Percentiles rank a stretch among this genome's conserved stretches.
These are phyloP conservation scores for Solanum arcanum DNA, from an alignment of 257 asterid genomes.

Conservation along the genomic window DNA sequence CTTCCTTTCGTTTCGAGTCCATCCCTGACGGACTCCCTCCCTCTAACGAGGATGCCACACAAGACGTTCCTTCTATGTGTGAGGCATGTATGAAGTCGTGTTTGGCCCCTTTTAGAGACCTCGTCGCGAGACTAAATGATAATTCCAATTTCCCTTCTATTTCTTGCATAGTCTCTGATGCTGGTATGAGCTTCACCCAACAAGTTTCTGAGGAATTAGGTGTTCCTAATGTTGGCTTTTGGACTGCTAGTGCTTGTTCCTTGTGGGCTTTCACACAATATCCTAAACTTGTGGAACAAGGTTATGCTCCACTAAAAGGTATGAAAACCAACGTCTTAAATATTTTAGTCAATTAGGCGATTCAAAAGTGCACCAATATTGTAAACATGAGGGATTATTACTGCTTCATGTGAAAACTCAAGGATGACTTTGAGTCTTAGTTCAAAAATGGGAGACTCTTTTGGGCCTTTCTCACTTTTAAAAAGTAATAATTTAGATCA, in stretches of 20 bases:
- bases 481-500: too few relatives aligned
- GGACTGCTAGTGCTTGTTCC: constrained; percentile 14
- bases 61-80: constrained; percentile 2
- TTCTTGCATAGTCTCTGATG: constrained; percentile 13
- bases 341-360: not conserved
- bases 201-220: constrained; percentile 3
- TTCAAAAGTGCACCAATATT: too few relatives aligned
- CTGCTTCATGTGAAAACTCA: too few relatives aligned
- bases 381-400: too few relatives aligned
- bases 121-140: not conserved
- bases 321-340: not conserved
- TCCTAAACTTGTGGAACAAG: constrained; percentile 6
- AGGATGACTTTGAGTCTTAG: too few relatives aligned
- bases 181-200: constrained; percentile 6
- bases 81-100: constrained; percentile 5
- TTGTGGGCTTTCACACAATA: constrained; percentile 1
- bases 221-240: constrained; percentile 6
- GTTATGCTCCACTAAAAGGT: constrained; percentile 16
- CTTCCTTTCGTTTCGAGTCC: constrained; percentile 9
- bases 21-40: constrained; percentile 22
- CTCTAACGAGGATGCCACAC: constrained; percentile 13
- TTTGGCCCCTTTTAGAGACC: constrained; percentile 4
- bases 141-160: not conserved
- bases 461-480: too few relatives aligned
- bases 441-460: too few relatives aligned